Evolutionary conservation across 2,329 filamentous ascomycete species (phyloP).

Genomic region (Stagonosporopsis vannaccii): DNA sequence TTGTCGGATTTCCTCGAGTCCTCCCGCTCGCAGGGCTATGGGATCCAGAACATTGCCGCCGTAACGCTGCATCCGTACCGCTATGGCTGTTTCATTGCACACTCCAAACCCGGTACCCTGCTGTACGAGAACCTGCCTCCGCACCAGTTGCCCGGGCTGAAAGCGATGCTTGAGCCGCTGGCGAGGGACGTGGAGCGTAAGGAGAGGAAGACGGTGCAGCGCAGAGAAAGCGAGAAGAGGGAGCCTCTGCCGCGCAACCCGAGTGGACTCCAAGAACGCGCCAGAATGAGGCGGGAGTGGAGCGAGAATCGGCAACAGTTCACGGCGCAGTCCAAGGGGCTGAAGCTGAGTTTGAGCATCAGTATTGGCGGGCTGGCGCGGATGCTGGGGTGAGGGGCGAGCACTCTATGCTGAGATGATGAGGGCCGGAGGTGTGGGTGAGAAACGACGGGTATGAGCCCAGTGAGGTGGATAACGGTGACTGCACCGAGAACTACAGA

Average conservation of each 20-base stretch:
- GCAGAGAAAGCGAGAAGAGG: conserved; percentile 6
- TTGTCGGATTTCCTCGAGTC: conserved; percentile 30
- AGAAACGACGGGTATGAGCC: no score
- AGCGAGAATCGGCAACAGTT: conserved; percentile 35
- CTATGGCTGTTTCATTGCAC: conserved; percentile 39
- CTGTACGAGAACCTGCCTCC: conserved; percentile 37
- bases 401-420: no score
- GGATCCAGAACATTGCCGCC: conserved; percentile 30
- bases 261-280: conserved; percentile 31
- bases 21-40: conserved; percentile 22
- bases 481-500: no score
- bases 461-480: no score
- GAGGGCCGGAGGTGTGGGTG: no score
- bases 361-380: conserved; percentile 35
- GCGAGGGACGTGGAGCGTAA: conserved; percentile 25
- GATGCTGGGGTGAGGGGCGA: conserved; percentile 25
- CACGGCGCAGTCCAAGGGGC: conserved; percentile 32
- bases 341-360: conserved; percentile 42
- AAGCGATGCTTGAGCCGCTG: conserved; percentile 29
- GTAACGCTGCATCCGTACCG: conserved; percentile 43
- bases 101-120: conserved; percentile 33
- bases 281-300: conserved; percentile 38
- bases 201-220: conserved; percentile 8
- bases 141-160: conserved; percentile 28
- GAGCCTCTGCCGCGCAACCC: conserved; percentile 15